Evolutionary conservation across 257 asterid species (phyloP), one percentile per base, ranked within the genome.

Genomic region (Capsicum pubescens): DNA sequence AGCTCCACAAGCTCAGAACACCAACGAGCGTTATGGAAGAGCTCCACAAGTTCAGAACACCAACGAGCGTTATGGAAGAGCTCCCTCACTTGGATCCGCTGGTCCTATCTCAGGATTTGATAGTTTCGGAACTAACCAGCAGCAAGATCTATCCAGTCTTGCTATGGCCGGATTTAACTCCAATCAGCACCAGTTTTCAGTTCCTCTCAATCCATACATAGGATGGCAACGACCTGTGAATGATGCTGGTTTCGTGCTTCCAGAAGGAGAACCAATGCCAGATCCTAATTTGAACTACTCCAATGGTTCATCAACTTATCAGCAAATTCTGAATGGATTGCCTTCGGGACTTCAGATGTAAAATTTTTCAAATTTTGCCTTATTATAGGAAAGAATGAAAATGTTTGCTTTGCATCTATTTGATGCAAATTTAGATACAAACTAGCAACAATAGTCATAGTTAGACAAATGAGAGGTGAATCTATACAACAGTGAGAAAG

Each of bases 301-400:
- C 11, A 87, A 76, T 84, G 87, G 91, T 42, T 81, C 91, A 58
- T 84, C 94, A 9, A 89, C 89, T 81, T 92, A 91, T 88, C 91
- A 88, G 88, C 94, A 91, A 88, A 85, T 89, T 60, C 89, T 90
- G 97, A 88, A 85, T 84, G 86, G 92, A 84, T 79, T 91, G 87
- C 93, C 95, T 16, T n/a, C n/a, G n/a, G n/a, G n/a, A n/a, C 94
- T 91, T 58, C 89, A 90, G 72, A 89, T 91, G 91, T 93, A 89
- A 88, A 83, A 82, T 69, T 78, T 21, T 21, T 35, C 26, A 66
- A 12, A 74, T 85, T 90, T 89, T 85, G 83, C 52, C 67, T 67
- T 68, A 6, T 15, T 54, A 61, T 55, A 36, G 64, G 81, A 9
- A 61, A 79, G 84, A 21, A 71, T 67, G 58, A 11, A 32, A 64